These are phyloP conservation scores for Euptelea pleiosperma DNA, from an alignment of 164 flowering plant genomes.

Conservation along the genomic window DNA sequence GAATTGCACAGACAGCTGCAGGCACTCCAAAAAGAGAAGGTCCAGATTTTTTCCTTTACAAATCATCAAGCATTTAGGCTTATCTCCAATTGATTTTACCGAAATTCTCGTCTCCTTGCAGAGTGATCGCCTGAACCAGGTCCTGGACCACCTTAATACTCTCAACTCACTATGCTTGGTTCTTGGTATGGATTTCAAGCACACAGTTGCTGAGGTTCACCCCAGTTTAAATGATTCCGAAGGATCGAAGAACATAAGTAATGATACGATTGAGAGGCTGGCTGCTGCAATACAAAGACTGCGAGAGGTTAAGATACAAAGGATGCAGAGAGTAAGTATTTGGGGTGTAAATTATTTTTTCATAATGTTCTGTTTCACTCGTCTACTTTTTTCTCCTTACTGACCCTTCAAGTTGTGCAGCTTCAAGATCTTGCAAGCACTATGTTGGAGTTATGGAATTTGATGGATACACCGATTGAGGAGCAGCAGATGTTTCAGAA, in stretches of 20 bases:
- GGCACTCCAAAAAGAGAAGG: slow-evolving; percentile 90
- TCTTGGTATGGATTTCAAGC: slow-evolving; percentile 69
- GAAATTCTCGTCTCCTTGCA: slow-evolving; percentile 25
- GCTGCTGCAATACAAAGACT: slow-evolving; percentile 36
- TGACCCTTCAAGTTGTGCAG: slow-evolving; percentile 24
- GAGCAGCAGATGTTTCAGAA: slow-evolving; percentile 67
- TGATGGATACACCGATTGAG: slow-evolving; percentile 76
- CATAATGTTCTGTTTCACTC: not conserved
- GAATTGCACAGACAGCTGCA: slow-evolving; percentile 68
- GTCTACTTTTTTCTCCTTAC: not conserved
- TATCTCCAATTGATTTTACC: slow-evolving; percentile 1
- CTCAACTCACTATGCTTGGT: slow-evolving; percentile 58
- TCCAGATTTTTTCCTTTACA: slow-evolving; percentile 10
- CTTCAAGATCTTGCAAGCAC: slow-evolving; percentile 63
- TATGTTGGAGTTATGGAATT: slow-evolving; percentile 69
- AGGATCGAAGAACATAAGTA: slow-evolving; percentile 41
- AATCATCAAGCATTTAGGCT: not conserved
- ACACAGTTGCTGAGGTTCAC: slow-evolving; percentile 46
- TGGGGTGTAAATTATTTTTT: not conserved
- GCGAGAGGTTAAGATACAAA: slow-evolving; percentile 54
- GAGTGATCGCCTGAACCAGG: slow-evolving; percentile 58
- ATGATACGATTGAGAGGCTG: slow-evolving; percentile 44
- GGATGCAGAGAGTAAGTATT: slow-evolving; percentile 53
- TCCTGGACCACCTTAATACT: slow-evolving; percentile 41
- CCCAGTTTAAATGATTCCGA: slow-evolving; percentile 46